Base-by-base conservation (phyloP, 345 rosid genomes). In the Acer saccharum region DNA sequence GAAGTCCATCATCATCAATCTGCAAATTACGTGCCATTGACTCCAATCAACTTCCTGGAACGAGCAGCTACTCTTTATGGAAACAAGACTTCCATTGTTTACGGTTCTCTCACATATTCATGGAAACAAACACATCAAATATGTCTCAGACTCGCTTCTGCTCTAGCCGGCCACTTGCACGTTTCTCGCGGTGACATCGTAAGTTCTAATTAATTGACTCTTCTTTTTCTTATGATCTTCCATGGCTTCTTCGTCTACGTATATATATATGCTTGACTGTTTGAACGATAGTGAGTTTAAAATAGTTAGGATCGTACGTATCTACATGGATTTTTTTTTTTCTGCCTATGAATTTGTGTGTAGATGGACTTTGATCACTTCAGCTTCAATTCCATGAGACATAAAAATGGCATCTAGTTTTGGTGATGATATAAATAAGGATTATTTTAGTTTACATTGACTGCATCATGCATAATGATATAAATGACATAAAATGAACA, bases 101-200 rank as follows among this genome's bases (percentile, higher is more conserved):
- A 91, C 69, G 91, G 93, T n/a, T 5, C 57, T 4, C 23, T 80
- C 39, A 63, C 57, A n/a, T 90, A 81, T 82, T 81, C 95, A 0
- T 94, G 98, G 97, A 81, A 81, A 10, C 79, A 93, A 65, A 91
- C 97, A 7, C 81, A 85, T 68, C 70, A 81, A 27, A 88, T 91
- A 74, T 91, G 98, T 77, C 82, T 84, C 69, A 88, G 78, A 55
- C 60, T 94, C 54, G 94, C 98, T 79, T 93, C 97, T 32, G 90
- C 92, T 80, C 82, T 91, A 20, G 11, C 75, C 32, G 12, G 13
- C 50, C 13, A 10, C 50, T 68, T 89, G 70, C 78, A 87, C 10
- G 68, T 91, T 79, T 78, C 76, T 29, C 75, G 66, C 0, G 90
- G 89, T 12, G 88, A 92, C 77, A 80, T 87, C 67, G 98, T 94